Evolutionary conservation across 192 early-diverging fungal genomes (phyloP).

Genomic region (Backusella mclennaniae): DNA sequence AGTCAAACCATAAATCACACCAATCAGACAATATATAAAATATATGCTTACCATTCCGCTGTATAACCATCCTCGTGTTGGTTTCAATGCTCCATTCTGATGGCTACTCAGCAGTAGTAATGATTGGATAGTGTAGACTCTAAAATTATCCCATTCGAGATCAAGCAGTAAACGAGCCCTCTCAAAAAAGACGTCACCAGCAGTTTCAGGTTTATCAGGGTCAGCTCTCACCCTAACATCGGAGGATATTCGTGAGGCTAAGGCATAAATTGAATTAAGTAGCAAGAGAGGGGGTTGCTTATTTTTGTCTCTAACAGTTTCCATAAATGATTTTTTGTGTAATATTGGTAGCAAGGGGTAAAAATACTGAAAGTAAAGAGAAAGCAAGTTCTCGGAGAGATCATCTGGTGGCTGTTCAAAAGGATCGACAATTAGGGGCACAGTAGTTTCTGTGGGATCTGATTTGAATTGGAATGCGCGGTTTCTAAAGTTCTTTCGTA

Average conservation of each 20-base stretch:
- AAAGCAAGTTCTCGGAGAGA: slow-evolving; percentile 56
- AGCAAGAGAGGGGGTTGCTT: slow-evolving; percentile 37
- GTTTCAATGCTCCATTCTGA: slow-evolving; percentile 33
- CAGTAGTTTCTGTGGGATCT: not conserved
- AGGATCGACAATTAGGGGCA: slow-evolving; percentile 22
- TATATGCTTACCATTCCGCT: slow-evolving; percentile 32
- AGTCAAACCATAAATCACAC: not conserved
- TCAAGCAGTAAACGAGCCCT: slow-evolving; percentile 41
- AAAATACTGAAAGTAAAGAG: slow-evolving; percentile 61
- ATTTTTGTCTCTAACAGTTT: slow-evolving; percentile 2
- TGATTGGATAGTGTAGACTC: slow-evolving; percentile 32
- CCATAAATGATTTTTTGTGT: slow-evolving; percentile 64
- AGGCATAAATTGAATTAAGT: slow-evolving; percentile 47
- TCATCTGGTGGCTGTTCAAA: slow-evolving; percentile 61
- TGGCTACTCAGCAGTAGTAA: slow-evolving; percentile 31
- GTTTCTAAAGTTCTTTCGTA: slow-evolving; percentile 56
- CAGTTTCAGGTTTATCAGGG: slow-evolving; percentile 44
- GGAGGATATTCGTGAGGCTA: slow-evolving; percentile 44
- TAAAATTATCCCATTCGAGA: slow-evolving; percentile 32
- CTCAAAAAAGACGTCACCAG: slow-evolving; percentile 54
- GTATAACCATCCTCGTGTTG: slow-evolving; percentile 34
- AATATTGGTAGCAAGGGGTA: slow-evolving; percentile 74
- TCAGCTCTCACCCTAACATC: slow-evolving; percentile 44
- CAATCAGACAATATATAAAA: not conserved
- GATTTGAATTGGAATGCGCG: slow-evolving; percentile 37